phyloP scores from a whole-genome alignment of 441 rosid genomes.

The Rhodomyrtus psidioides region DNA sequence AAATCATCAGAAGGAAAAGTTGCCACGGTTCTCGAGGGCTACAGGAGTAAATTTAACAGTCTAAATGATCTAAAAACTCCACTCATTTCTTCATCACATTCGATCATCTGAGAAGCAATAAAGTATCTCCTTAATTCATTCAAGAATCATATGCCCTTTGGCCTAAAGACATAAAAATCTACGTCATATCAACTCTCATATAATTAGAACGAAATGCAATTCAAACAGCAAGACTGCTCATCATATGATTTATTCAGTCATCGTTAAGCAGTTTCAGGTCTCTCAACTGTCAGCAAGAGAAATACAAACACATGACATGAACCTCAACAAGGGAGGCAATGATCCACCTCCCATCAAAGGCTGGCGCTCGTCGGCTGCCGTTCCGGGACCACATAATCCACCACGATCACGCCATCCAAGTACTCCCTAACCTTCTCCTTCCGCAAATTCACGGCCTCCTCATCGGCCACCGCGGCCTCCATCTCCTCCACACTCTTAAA shows the following conservation, averaged over 20 bases:
- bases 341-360: conserved; percentile 15
- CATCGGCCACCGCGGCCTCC: conserved; percentile 42
- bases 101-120: neutral
- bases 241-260: neutral
- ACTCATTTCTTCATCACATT: neutral
- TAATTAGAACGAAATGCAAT: neutral
- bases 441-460: conserved; percentile 28
- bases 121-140: neutral
- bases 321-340: neutral
- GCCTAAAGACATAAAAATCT: neutral
- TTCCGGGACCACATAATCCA: conserved; percentile 57
- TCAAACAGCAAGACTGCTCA: neutral
- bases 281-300: neutral
- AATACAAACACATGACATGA: neutral
- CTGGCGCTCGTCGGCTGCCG: conserved; percentile 14
- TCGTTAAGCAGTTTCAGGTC: neutral
- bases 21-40: neutral
- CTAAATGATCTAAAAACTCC: neutral
- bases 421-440: conserved; percentile 53
- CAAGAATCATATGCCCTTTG: neutral
- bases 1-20: neutral
- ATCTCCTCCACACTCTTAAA: conserved; percentile 40
- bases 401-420: conserved; percentile 53
- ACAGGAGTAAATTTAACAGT: neutral
- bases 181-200: neutral